Percentiles rank a stretch among this genome's conserved stretches.
Conservation (phyloP, 306 rosid species). For the Ammopiptanthus mongolicus region DNA sequence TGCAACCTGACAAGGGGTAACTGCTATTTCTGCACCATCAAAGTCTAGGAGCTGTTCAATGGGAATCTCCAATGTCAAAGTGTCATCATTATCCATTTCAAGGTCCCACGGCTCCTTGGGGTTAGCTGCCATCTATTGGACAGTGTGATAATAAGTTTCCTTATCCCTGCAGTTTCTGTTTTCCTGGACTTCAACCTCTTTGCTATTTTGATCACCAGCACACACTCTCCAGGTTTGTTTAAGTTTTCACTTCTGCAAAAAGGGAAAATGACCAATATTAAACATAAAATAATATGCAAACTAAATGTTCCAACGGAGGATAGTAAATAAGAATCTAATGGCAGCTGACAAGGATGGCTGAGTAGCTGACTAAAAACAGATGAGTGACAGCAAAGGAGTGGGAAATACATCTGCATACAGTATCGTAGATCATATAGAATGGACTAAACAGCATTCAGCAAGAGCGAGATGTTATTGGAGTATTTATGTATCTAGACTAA, state of each 20-base stretch:
- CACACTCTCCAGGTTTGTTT: slow-evolving; percentile 65
- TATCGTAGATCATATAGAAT: background rate
- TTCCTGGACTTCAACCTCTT: slow-evolving; percentile 73
- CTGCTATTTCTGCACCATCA: slow-evolving; percentile 49
- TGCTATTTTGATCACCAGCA: slow-evolving; percentile 78
- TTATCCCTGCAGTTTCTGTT: slow-evolving; percentile 77
- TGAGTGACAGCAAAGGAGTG: background rate
- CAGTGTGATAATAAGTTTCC: slow-evolving; percentile 48
- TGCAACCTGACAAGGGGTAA: slow-evolving; percentile 22
- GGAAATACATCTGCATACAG: background rate
- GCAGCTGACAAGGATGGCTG: background rate
- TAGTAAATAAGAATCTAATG: slow-evolving; percentile 1
- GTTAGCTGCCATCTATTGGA: slow-evolving; percentile 59
- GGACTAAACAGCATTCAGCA: background rate
- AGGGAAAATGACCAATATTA: slow-evolving; percentile 24
- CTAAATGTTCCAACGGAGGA: background rate
- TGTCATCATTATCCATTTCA: slow-evolving; percentile 90
- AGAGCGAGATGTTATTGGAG: no score
- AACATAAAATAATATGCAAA: background rate
- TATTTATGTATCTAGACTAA: no score
- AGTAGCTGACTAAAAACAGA: background rate
- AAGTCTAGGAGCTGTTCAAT: slow-evolving; percentile 77
- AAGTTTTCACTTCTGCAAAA: slow-evolving; percentile 76
- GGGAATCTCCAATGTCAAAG: slow-evolving; percentile 77
- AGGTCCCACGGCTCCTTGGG: slow-evolving; percentile 96